Conservation (phyloP, 352 stramenopile species). For the Pythium myriotylum region DNA sequence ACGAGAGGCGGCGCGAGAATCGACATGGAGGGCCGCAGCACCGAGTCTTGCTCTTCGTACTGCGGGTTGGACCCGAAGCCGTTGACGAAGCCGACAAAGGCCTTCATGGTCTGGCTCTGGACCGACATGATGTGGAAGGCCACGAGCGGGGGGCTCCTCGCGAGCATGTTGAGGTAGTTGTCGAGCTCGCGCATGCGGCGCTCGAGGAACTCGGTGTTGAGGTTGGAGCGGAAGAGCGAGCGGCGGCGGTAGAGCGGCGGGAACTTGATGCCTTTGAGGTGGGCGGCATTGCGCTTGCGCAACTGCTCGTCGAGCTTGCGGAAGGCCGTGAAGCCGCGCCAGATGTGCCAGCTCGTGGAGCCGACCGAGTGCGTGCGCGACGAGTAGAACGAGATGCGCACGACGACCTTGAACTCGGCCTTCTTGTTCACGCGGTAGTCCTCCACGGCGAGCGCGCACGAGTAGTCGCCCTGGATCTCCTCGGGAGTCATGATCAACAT, state of each 20-base stretch:
- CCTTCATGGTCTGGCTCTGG: constrained; percentile 78
- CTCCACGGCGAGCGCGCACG: constrained; percentile 57
- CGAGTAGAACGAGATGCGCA: constrained; percentile 74
- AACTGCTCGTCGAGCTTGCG: constrained; percentile 83
- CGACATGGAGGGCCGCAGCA: constrained; percentile 64
- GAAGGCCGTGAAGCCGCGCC: constrained; percentile 79
- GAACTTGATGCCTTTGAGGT: constrained; percentile 88
- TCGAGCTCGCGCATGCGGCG: constrained; percentile 67
- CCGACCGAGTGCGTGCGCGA: constrained; percentile 65
- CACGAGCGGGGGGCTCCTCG: constrained; percentile 61
- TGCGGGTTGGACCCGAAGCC: constrained; percentile 76
- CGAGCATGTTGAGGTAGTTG: constrained; percentile 72
- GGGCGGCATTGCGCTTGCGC: constrained; percentile 64
- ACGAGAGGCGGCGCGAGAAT: constrained; percentile 57
- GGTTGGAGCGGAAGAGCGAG: constrained; percentile 66
- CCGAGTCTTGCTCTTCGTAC: constrained; percentile 63
- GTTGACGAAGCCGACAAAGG: constrained; percentile 73
- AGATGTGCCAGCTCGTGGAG: constrained; percentile 82
- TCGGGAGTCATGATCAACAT: constrained; percentile 65
- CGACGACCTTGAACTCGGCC: constrained; percentile 81
- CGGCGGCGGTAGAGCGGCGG: constrained; percentile 70
- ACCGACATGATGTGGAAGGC: constrained; percentile 76
- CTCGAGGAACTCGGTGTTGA: constrained; percentile 69
- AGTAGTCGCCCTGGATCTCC: constrained; percentile 83
- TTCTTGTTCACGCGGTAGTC: constrained; percentile 81